Conservation (phyloP, 768 basidiomycete genomes). For the Coprinopsis strossmayeri region DNA sequence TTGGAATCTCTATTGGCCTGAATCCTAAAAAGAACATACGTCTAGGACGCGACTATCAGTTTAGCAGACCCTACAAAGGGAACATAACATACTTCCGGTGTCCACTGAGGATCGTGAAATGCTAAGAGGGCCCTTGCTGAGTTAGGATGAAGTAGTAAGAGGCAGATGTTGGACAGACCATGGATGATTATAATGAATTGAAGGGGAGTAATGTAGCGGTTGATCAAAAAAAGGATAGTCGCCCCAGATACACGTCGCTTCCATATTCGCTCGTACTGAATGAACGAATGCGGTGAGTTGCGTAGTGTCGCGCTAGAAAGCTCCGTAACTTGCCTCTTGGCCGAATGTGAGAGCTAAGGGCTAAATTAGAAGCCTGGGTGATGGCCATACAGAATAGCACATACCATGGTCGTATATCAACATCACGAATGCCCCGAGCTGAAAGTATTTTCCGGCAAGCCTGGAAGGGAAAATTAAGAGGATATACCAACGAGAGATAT, state of each 20-base stretch:
- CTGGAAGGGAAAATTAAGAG: not conserved
- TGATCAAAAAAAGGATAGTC: slow-evolving; percentile 23
- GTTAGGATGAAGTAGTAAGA: not conserved
- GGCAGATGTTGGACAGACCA: slow-evolving; percentile 11
- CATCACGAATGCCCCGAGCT: slow-evolving; percentile 17
- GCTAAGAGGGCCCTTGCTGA: slow-evolving; percentile 10
- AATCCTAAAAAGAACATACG: not conserved
- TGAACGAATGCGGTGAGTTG: not conserved
- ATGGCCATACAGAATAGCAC: not conserved
- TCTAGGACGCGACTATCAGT: not conserved
- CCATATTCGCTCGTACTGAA: slow-evolving; percentile 24
- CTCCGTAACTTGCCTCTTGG: not conserved
- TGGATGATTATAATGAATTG: slow-evolving; percentile 21
- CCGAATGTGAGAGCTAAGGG: slow-evolving; percentile 8
- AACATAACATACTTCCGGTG: slow-evolving; percentile 12
- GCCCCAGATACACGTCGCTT: slow-evolving; percentile 18
- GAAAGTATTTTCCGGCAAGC: slow-evolving; percentile 13
- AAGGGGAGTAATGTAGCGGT: slow-evolving; percentile 22
- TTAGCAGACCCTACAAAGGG: not conserved
- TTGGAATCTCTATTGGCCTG: not conserved
- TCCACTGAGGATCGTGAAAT: slow-evolving; percentile 19
- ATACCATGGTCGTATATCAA: slow-evolving; percentile 17
- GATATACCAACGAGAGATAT: no score
- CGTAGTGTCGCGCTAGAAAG: not conserved
- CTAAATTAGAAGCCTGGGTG: not conserved